These are phyloP conservation scores for Rhodotorula sp. DNA, from an alignment of 1,284 basidiomycete species.

Conservation along the genomic window DNA sequence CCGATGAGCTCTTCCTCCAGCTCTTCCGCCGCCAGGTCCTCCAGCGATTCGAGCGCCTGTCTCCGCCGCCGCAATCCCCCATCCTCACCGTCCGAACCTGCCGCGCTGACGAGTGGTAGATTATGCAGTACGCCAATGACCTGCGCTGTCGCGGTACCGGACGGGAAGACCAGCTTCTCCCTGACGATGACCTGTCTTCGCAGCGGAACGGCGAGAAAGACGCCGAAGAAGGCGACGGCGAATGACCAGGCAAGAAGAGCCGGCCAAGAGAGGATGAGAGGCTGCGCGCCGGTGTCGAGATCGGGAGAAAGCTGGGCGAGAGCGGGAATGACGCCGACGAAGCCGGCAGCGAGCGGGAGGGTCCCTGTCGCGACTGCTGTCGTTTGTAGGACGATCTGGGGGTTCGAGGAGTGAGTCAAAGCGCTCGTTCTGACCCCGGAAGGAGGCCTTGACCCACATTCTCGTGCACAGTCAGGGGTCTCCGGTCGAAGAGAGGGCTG, in stretches of 20 bases:
- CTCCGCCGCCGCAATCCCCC: neutral
- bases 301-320: constrained; percentile 71
- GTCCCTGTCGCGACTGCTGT: constrained; percentile 80
- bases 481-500: constrained; percentile 54
- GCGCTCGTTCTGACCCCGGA: neutral
- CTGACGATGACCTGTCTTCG: constrained; percentile 93
- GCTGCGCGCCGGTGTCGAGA: constrained; percentile 67
- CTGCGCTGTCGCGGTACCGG: constrained; percentile 92
- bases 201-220: constrained; percentile 89
- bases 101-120: constrained; percentile 55
- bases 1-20: neutral
- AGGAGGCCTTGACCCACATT: constrained; percentile 55
- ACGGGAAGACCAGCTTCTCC: constrained; percentile 89
- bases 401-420: no score
- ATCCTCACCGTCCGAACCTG: neutral
- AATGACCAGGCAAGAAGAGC: constrained; percentile 77
- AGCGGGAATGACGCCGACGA: constrained; percentile 92
- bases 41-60: neutral
- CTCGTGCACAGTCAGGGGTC: constrained; percentile 77
- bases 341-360: constrained; percentile 89
- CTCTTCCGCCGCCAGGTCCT: constrained; percentile 10
- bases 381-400: constrained; percentile 75
- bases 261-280: constrained; percentile 70
- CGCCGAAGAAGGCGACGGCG: constrained; percentile 88
- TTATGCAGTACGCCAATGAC: constrained; percentile 87